Evolutionary conservation across 768 basidiomycete genomes (phyloP), one percentile per base, ranked within the genome.

Genomic region (Thelephora ganbajun): DNA sequence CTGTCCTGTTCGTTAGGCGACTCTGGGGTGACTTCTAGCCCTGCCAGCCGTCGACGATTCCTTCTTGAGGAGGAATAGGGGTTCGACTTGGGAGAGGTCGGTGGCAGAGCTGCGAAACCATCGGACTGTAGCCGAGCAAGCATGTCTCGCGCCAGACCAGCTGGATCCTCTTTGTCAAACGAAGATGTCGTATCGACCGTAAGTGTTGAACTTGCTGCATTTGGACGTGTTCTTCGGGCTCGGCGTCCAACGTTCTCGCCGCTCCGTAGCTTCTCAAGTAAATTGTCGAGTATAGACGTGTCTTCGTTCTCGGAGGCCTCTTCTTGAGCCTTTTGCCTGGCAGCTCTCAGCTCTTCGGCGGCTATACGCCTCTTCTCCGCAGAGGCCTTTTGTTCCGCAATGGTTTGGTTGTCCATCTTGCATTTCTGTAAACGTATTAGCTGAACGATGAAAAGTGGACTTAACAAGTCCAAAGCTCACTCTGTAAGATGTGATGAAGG

Each of bases 401-500:
- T 69, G 0, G 75, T 74, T 56, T 77, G 74, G 59, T 96, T 96
- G 35, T 92, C 86, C 13, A 60, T 49, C 61, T 84, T 84, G 62
- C 88, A 93, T 85, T 91, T 93, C 91, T 93, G 54, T 41, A 35
- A 22, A 58, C 20, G 50, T 0, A 20, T 19, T 18, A 9, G 43
- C n/a, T n/a, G 5, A 14, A 26, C 14, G 26, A 16, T n/a, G n/a
- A 23, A 45, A n/a, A n/a, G 22, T 6, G 6, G 11, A 19, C 20
- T 39, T 16, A 20, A 41, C 12, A 12, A 18, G 35, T 14, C 35
- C 47, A 3, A 35, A 26, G 59, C 70, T 49, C 53, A 87, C 87
- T 73, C 72, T 82, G 64, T 93, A 99, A 2, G 92, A 94, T 0
- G 83, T 93, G 22, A 93, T 76, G 57, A 99, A 99, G 1, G 89